Conservation (phyloP, 331 rosid genomes). For the Acacia concinna region DNA sequence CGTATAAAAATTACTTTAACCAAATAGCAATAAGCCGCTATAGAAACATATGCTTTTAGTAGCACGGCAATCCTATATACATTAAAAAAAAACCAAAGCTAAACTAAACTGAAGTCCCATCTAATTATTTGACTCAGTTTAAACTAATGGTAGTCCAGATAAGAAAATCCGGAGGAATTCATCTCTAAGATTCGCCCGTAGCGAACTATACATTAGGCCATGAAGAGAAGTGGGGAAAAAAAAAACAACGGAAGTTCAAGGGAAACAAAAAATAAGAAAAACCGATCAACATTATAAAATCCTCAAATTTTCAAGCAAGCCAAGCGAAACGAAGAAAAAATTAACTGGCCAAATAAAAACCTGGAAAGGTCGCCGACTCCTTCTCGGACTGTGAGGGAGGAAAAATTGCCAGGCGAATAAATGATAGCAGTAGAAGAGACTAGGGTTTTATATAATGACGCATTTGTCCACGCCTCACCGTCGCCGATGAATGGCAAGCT, state of each 20-base stretch:
- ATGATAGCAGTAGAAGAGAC: neutral
- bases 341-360: constrained; percentile 1
- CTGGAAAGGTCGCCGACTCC: constrained; percentile 38
- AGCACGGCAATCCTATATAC: neutral
- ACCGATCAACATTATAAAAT: neutral
- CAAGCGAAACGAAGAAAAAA: neutral
- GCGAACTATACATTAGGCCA: neutral
- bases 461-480: neutral
- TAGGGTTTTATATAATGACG: constrained; percentile 15
- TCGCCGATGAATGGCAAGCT: neutral
- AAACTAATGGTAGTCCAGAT: neutral
- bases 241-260: neutral
- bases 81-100: neutral
- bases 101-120: neutral
- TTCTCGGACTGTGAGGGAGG: neutral
- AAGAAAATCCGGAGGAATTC: neutral
- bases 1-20: neutral
- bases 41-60: neutral
- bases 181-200: too few species aligned
- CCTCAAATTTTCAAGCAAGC: neutral
- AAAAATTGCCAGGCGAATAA: neutral
- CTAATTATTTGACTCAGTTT: neutral
- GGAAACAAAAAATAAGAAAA: neutral
- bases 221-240: neutral
- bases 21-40: neutral